These are phyloP conservation scores for Acacia pycnantha DNA, from an alignment of 331 rosid species.

Conservation along the genomic window DNA sequence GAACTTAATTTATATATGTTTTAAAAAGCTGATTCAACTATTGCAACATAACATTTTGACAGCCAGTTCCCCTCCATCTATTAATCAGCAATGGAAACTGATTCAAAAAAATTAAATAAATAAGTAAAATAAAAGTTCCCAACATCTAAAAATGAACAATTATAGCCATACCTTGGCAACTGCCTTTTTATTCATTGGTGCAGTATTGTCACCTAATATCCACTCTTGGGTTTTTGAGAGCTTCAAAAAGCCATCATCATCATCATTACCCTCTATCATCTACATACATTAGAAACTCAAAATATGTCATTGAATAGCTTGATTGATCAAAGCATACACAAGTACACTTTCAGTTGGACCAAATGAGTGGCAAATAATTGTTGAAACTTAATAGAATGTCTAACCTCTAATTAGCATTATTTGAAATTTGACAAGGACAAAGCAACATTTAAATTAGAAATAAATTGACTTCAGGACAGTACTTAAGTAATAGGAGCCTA, in stretches of 20 bases:
- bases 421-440: background rate
- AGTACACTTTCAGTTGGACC: conserved; percentile 13
- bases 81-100: background rate
- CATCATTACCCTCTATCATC: conserved; percentile 41
- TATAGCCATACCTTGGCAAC: conserved; percentile 55
- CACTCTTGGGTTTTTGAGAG: conserved; percentile 66
- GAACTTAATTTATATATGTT: background rate
- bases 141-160: background rate
- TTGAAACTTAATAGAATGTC: background rate
- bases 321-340: conserved; percentile 21
- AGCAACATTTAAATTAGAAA: background rate
- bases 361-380: conserved; percentile 1
- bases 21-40: background rate
- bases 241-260: conserved; percentile 72
- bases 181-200: conserved; percentile 67
- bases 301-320: background rate
- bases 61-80: conserved; percentile 8
- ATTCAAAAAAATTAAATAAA: background rate
- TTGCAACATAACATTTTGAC: conserved; percentile 17
- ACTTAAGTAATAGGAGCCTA: background rate
- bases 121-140: background rate
- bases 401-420: background rate
- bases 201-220: conserved; percentile 67
- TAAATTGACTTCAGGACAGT: background rate
- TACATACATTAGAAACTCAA: conserved; percentile 34